Base-by-base conservation (phyloP, 768 basidiomycete species). In the Pulveroboletus frians region DNA sequence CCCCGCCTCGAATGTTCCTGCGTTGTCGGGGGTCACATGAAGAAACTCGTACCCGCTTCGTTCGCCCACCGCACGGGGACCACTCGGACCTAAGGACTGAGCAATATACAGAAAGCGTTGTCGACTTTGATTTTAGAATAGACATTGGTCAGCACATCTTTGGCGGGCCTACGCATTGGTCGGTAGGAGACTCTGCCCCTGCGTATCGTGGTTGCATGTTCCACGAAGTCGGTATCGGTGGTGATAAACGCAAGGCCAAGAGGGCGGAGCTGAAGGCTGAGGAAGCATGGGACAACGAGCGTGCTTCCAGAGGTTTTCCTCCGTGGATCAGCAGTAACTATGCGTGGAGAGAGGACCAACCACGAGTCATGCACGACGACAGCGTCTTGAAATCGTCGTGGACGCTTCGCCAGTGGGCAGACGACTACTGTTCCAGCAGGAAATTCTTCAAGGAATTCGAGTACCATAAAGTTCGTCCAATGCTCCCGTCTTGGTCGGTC, bases 401-500 rank as follows among this genome's bases (percentile, higher is more conserved):
- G 68, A 76, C 82, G 0, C 61, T 90, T 37, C 72, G 85, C 29
- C 75, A 84, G 50, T 92, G 90, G 90, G 88, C 88, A 8, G 87
- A 91, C 55, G 82, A 85, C 48, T 92, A 89, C 58, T 90, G 88
- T 50, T 73, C 76, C 21, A 85, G 84, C 58, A 71, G 64, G 8
- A 90, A 84, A 57, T 65, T 75, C 14, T 70, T 92, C 53, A 92
- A 91, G 63, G 88, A 91, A 66, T 89, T 92, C 60, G 73, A 77
- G 6, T 86, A 89, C 53, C 70, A 75, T 20, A 88, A 88, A 72
- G 84, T 84, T 50, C 14, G 63, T 51, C 36, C 10, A 32, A 11
- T 36, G 37, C 15, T 34, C 35, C 46, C 9, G 30, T 27, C 11
- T 27, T 6, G 13, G 10, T 27, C 27, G 10, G 9, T 9, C 6